Evolutionary conservation across 225 moss, liverwort and hornwort genomes (phyloP).

Genomic region (Marchantia polymorpha): DNA sequence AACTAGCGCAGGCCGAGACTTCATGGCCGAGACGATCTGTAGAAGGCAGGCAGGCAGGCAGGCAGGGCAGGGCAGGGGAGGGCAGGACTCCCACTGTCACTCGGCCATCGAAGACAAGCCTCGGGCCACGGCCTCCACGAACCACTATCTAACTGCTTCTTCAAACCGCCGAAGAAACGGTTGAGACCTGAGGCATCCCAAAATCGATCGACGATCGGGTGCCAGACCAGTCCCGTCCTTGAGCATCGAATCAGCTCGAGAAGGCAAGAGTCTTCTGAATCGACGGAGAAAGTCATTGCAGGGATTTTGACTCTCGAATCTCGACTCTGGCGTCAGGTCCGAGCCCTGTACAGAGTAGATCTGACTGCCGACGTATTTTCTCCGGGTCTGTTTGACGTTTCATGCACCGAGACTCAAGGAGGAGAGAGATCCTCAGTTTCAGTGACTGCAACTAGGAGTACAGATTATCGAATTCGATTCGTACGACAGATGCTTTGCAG

Average conservation of each 20-base stretch:
- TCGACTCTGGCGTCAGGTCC: neutral
- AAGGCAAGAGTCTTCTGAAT: too few species aligned
- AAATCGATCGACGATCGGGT: neutral
- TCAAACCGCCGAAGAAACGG: neutral
- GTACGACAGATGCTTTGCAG: neutral
- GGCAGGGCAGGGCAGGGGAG: too few species aligned
- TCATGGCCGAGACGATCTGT: too few species aligned
- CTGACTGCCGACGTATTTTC: too few species aligned
- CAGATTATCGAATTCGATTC: neutral
- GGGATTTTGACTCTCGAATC: neutral
- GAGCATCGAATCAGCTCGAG: too few species aligned
- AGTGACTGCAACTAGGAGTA: neutral
- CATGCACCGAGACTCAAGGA: neutral
- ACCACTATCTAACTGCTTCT: neutral
- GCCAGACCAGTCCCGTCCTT: neutral
- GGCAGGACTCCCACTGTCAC: too few species aligned
- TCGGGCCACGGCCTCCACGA: too few species aligned
- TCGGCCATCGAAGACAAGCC: too few species aligned
- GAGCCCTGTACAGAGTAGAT: neutral
- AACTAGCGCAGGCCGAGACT: too few species aligned
- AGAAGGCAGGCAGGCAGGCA: too few species aligned
- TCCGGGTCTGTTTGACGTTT: neutral
- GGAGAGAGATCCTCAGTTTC: neutral
- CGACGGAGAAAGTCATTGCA: neutral
- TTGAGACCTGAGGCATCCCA: neutral